Conservation (phyloP, 2,329 filamentous ascomycete genomes). For the Cladosporium oxysporum region DNA sequence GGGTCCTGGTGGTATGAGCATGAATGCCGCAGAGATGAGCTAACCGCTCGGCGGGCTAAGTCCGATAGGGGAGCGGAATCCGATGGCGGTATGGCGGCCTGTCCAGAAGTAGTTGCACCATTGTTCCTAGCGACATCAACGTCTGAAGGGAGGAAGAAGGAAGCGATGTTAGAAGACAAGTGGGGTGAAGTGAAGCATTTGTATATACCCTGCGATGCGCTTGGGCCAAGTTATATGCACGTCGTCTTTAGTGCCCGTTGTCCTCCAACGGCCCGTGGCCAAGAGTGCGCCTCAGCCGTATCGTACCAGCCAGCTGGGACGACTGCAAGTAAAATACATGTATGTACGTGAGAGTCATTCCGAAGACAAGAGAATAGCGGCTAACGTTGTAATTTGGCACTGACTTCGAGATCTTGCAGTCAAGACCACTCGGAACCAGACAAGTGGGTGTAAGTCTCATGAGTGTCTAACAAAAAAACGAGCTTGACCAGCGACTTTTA, state of each 20-base stretch:
- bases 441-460: too few relatives aligned
- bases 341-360: neutral
- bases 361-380: neutral
- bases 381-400: neutral
- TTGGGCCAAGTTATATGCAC: neutral
- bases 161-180: neutral
- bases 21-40: neutral
- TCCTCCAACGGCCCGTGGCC: neutral
- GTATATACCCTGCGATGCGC: neutral
- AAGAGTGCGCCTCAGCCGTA: neutral
- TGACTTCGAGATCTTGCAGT: too few relatives aligned
- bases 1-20: neutral
- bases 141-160: neutral
- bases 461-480: too few relatives aligned
- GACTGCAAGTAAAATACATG: neutral
- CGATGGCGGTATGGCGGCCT: neutral
- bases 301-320: neutral
- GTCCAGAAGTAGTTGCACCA: neutral
- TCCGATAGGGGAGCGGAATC: neutral
- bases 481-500: too few relatives aligned
- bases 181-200: neutral
- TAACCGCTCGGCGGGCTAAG: neutral
- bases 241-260: slow-evolving; percentile 1
- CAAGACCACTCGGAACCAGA: too few relatives aligned
- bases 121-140: neutral